Base-by-base conservation (phyloP, 352 stramenopile genomes). In the Hyaloperonospora arabidopsidis region DNA sequence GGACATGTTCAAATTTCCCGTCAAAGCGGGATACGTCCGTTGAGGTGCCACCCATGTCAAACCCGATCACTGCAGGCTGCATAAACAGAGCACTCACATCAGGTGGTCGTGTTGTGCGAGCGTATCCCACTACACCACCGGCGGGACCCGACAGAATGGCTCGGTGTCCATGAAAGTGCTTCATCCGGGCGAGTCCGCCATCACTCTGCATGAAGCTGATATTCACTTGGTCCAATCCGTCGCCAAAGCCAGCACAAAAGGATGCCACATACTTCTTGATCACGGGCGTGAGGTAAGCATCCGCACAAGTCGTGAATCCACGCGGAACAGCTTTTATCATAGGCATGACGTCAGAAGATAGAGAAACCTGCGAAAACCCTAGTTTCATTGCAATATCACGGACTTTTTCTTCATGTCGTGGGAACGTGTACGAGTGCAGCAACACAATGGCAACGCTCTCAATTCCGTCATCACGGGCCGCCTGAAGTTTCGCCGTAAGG, bases 201-300 rank as follows among this genome's bases (percentile, higher is more conserved):
- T 99, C 97, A 38, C 87, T 98, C 65, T 99, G 97, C 97, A 99
- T 99, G 57, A 99, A 97, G 51, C 84, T 93, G 52, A 98, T 98
- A 49, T 94, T 90, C 57, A 96, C 80, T 15, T 88, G 50, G 1
- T 95, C 75, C 13, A 98, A 61, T 17, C 84, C 79, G 2, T 81
- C 66, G 49, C 96, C 95, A 72, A 99, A 99, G n/a, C 96, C 97
- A 22, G 85, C 86, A 46, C 76, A 89, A 65, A 99, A 99, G n/a
- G 87, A 96, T 15, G 74, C 74, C 12, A 99, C 70, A 63, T 99
- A 99, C 18, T 85, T 89, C 49, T 95, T 96, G 64, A 99, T 99
- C 62, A 98, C 95, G 0, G 97, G 97, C 22, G 96, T 99, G 40
- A 99, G 76, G 63, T 99, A 99, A 15, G 96, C 97, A 56, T 98